Evolutionary conservation across 148 eudicot species (phyloP).

Genomic region (Rhododendron griersonianum): DNA sequence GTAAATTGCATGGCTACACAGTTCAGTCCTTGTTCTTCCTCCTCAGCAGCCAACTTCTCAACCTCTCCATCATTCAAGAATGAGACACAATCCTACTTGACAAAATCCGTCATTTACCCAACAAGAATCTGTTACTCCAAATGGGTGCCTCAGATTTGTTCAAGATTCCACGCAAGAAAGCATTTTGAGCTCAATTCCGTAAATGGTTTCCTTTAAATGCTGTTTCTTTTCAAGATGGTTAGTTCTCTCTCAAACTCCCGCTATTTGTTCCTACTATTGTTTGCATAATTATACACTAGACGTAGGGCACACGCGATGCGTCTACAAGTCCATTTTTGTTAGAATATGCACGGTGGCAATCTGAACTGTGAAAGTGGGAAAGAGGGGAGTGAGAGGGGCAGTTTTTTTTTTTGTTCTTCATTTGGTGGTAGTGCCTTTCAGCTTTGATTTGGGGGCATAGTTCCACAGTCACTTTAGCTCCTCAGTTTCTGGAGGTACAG

Average conservation of each 20-base stretch:
- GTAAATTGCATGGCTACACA: slow-evolving; percentile 35
- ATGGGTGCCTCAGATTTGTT: slow-evolving; percentile 47
- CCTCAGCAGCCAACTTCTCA: slow-evolving; percentile 19
- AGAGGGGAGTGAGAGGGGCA: no score
- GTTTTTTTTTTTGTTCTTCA: no score
- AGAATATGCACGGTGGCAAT: no score
- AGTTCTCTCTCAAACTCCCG: slow-evolving; percentile 11
- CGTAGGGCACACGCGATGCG: background rate
- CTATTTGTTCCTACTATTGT: background rate
- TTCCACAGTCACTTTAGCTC: no score
- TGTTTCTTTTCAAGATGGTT: slow-evolving; percentile 54
- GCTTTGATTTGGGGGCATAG: no score
- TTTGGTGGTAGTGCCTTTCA: no score
- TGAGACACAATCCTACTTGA: slow-evolving; percentile 6
- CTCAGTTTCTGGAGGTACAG: no score
- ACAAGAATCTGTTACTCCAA: slow-evolving; percentile 31
- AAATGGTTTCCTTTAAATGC: slow-evolving; percentile 61
- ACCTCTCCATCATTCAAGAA: slow-evolving; percentile 23
- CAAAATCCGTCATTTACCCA: slow-evolving; percentile 23
- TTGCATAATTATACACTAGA: no score
- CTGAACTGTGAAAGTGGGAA: no score
- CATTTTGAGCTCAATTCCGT: slow-evolving; percentile 48
- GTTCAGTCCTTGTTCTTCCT: slow-evolving; percentile 44
- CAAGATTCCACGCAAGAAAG: slow-evolving; percentile 31
- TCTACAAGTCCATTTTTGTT: no score